Percentiles rank a stretch among this genome's conserved stretches.
phyloP scores from a whole-genome alignment of 2,329 filamentous ascomycete species.

The Trichophyton simii region DNA sequence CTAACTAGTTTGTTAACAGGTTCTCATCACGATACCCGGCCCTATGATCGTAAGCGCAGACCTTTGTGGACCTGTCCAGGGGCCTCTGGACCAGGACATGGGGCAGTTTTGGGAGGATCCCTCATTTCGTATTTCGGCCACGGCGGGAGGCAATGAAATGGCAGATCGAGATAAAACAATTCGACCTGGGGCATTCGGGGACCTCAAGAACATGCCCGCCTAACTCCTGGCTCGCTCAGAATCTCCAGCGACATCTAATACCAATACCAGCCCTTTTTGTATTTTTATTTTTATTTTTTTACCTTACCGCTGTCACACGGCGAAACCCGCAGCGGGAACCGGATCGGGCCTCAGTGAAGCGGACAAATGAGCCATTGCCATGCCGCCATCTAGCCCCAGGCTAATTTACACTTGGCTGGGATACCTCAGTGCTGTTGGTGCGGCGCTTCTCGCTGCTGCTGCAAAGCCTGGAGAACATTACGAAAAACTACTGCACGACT shows the following conservation, averaged over 20 bases:
- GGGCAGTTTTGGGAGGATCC: background rate
- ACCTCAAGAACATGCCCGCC: background rate
- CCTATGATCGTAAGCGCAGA: background rate
- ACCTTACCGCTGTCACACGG: constrained; percentile 1
- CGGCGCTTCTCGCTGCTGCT: background rate
- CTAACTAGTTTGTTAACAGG: background rate
- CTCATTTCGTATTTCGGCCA: background rate
- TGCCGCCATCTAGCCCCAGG: background rate
- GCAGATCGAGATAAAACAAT: background rate
- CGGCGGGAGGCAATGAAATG: background rate
- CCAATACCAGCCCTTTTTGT: too few species aligned
- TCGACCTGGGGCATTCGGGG: background rate
- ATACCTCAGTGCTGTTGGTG: background rate
- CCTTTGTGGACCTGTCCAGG: background rate
- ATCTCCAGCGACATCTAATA: background rate
- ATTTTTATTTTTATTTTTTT: too few species aligned
- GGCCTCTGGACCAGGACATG: background rate
- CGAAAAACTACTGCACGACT: background rate
- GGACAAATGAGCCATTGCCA: constrained; percentile 1
- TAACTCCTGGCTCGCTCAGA: background rate
- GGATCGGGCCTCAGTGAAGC: constrained; percentile 3
- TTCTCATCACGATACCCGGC: background rate
- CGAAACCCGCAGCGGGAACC: background rate
- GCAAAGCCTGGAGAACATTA: background rate
- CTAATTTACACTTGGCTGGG: constrained; percentile 1